Base-by-base conservation (phyloP, 1,139 yeast species). In the Debaryomyces singareniensis region DNA sequence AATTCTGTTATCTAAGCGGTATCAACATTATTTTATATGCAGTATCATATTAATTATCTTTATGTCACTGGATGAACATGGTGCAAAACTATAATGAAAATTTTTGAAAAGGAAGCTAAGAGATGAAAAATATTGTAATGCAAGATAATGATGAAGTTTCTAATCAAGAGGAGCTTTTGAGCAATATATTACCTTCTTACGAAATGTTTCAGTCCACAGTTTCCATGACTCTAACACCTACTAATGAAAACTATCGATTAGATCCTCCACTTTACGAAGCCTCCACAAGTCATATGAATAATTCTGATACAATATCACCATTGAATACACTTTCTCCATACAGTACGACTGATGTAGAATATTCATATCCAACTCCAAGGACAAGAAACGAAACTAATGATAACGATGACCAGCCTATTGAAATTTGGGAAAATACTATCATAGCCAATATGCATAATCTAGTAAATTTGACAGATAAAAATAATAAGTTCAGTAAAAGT, bases 201-300 rank as follows among this genome's bases (percentile, higher is more conserved):
- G 66, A 65, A 28, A 66, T 67, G 71, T 65, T 58, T 45, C 66
- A 63, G 41, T 49, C 66, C 24, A 67, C 73, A 9, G 53, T 67
- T 7, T 59, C 67, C 25, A 60, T 61, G 37, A 53, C 55, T 15
- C 39, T 67, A 30, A 55, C 59, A 2, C 65, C 66, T 3, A 48
- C 58, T 3, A 54, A 62, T 28, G 73, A 66, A 38, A 65, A 62
- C 42, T 67, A 53, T 43, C 42, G 55, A 5, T 57, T 56, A 5
- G 68, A 62, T 30, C 73, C 73, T 3, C 73, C 73, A 2, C 48
- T 43, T 23, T 67, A 67, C 39, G 71, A 64, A 33, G 40, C 61
- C 46, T 58, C 68, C 2, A 64, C 64, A 4, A 49, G 50, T 1
- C 35, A 41, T 11, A 52, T 64, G 1, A 39, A 43, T 9, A 20